Percentiles rank a stretch among this genome's conserved stretches.
These are phyloP conservation scores for Achaetomium macrosporum DNA, from an alignment of 2,329 filamentous ascomycete species.

Conservation along the genomic window DNA sequence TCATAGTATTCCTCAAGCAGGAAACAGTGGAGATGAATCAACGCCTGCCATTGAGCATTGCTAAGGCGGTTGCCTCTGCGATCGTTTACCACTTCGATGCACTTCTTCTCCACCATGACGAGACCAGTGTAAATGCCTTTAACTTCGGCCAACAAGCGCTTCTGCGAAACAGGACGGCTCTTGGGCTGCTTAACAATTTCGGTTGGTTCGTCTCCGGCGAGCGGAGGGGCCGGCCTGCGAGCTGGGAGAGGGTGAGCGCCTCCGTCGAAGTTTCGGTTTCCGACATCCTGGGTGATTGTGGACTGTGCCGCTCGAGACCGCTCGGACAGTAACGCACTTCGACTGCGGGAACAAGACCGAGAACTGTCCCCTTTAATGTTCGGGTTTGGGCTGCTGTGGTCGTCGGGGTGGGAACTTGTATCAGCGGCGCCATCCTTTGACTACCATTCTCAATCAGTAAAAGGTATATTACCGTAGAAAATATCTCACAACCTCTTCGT, in stretches of 20 bases:
- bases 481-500: no score
- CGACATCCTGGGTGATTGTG: no score
- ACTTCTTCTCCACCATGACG: constrained; percentile 81
- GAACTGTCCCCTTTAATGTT: no score
- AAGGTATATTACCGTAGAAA: no score
- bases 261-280: no score
- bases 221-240: constrained; percentile 1
- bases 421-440: no score
- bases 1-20: constrained; percentile 78
- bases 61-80: constrained; percentile 46
- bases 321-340: no score
- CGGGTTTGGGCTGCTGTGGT: no score
- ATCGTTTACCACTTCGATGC: constrained; percentile 72
- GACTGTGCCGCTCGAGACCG: no score
- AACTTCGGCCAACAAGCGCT: constrained; percentile 74
- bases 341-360: no score
- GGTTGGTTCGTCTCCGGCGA: constrained; percentile 17
- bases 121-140: constrained; percentile 79
- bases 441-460: no score
- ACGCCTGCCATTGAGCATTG: constrained; percentile 73
- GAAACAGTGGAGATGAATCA: constrained; percentile 76
- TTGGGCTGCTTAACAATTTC: constrained; percentile 46
- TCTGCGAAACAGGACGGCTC: constrained; percentile 65
- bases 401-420: no score
- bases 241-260: constrained; percentile 9